A percentile compares a stretch with the other conserved stretches of the same genome.
Evolutionary conservation across 2,329 filamentous ascomycete genomes (phyloP).

Genomic region (Talaromyces sp.): DNA sequence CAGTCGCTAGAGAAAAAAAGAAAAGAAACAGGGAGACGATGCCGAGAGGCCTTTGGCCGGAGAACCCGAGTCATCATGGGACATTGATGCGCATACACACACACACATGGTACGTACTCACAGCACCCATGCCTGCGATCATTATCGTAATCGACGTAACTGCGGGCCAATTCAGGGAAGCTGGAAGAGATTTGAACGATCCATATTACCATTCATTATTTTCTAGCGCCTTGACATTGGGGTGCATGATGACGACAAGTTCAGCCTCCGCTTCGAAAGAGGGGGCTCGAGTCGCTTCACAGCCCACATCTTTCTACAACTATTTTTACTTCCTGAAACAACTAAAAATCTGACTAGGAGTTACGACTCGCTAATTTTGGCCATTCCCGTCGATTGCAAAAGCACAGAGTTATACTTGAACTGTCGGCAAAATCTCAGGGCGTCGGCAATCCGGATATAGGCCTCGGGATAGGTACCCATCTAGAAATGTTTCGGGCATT

Average conservation of each 20-base stretch:
- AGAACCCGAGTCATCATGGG: background rate
- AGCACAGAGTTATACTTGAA: background rate
- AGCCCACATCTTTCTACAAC: background rate
- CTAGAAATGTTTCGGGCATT: background rate
- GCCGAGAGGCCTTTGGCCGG: background rate
- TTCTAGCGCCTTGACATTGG: background rate
- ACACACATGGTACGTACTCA: background rate
- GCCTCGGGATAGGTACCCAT: background rate
- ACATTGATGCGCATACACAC: background rate
- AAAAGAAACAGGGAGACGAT: background rate
- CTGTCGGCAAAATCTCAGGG: background rate
- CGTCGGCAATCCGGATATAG: background rate
- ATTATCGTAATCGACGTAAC: background rate
- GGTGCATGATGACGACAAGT: background rate
- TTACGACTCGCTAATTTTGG: background rate
- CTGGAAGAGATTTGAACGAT: background rate
- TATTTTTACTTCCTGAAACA: background rate
- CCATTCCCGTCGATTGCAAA: background rate
- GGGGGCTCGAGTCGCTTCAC: background rate
- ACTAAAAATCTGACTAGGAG: background rate
- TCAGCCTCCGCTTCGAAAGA: background rate
- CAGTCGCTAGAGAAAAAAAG: background rate
- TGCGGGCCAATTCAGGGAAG: background rate
- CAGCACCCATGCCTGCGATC: background rate
- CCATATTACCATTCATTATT: background rate